phyloP scores from a whole-genome alignment of 2,329 filamentous ascomycete genomes.

The Calonectria montana region DNA sequence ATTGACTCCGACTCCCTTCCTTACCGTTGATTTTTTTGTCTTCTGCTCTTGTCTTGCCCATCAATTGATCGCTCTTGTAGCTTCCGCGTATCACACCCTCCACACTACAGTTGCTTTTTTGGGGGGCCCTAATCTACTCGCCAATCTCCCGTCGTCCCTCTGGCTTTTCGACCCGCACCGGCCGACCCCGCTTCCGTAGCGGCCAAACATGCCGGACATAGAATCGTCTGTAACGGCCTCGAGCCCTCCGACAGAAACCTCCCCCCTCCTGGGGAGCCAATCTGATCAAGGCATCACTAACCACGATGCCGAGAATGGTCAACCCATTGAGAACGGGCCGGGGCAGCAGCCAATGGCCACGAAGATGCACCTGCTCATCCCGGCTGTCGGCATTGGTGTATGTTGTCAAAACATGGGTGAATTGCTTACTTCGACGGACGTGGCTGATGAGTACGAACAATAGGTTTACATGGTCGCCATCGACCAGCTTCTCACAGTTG shows the following conservation, averaged over 20 bases:
- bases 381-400: constrained; percentile 54
- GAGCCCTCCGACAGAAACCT: constrained; percentile 36
- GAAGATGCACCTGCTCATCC: constrained; percentile 52
- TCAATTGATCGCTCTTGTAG: neutral
- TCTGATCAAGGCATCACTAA: neutral
- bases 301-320: constrained; percentile 28
- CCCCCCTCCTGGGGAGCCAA: constrained; percentile 42
- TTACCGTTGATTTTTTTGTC: neutral
- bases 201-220: constrained; percentile 26
- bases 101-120: neutral
- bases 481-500: constrained; percentile 82
- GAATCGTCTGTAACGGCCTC: neutral
- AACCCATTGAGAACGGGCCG: neutral
- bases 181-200: constrained; percentile 6
- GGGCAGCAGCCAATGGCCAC: constrained; percentile 38
- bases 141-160: neutral
- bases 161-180: neutral
- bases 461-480: constrained; percentile 79
- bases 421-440: neutral
- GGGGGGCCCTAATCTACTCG: neutral
- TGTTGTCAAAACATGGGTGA: neutral
- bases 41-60: neutral
- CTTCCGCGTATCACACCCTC: neutral
- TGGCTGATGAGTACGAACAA: neutral
- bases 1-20: constrained; percentile 26